phyloP scores from a whole-genome alignment of 169 alveolate species.

The Eimeria necatrix region DNA sequence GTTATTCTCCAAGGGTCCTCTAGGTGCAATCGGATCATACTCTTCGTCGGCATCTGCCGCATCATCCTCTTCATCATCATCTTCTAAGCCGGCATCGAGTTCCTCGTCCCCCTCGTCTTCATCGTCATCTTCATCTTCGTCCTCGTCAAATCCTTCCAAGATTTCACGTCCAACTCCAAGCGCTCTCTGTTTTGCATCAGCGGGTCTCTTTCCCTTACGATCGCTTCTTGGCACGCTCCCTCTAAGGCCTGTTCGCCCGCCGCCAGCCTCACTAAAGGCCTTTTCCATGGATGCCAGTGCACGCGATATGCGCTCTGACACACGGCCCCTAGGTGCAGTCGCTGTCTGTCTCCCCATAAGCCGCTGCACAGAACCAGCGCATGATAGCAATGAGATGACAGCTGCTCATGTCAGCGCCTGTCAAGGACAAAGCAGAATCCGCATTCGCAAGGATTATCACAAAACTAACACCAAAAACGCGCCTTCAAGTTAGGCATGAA shows the following conservation, averaged over 20 bases:
- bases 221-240: conserved; percentile 31
- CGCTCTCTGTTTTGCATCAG: conserved; percentile 17
- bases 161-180: conserved; percentile 14
- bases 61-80: conserved; percentile 58
- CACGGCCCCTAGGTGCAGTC: background rate
- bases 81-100: conserved; percentile 50
- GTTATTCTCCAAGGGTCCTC: conserved; percentile 77
- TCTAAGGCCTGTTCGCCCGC: conserved; percentile 17
- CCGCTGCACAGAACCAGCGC: conserved; percentile 68
- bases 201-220: background rate
- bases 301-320: conserved; percentile 24
- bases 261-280: conserved; percentile 37
- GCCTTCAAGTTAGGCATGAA: too few species aligned
- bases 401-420: background rate
- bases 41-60: conserved; percentile 75
- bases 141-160: conserved; percentile 54
- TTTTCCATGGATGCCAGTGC: conserved; percentile 52
- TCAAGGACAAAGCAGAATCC: background rate
- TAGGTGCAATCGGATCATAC: conserved; percentile 79
- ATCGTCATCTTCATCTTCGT: conserved; percentile 70
- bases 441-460: too few species aligned
- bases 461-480: too few species aligned
- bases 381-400: conserved; percentile 15
- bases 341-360: conserved; percentile 10
- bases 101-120: conserved; percentile 55